Base-by-base conservation (phyloP, 768 basidiomycete species). In the Boletus pseudo-olivaceus region DNA sequence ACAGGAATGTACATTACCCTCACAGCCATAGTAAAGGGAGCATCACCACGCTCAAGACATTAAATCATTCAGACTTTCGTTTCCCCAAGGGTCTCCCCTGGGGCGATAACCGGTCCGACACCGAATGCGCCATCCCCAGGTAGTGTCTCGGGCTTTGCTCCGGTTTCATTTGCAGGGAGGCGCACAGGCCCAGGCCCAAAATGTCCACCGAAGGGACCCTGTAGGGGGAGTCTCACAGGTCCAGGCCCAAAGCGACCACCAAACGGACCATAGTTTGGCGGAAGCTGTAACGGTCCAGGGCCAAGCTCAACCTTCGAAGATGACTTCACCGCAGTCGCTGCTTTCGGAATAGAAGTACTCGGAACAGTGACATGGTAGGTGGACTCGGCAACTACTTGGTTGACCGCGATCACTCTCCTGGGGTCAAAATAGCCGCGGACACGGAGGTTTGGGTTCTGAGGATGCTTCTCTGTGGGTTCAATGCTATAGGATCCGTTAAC, bases 361-460 rank as follows among this genome's bases (percentile, higher is more conserved):
- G 69, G 68, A 29, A 72, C 60, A 0, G 47, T 62, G 45, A 58
- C 59, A 7, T 73, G 63, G 49, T 52, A 59, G 0, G 60, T 58
- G 27, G 48, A 34, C 35, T 73, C 69, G 34, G 73, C 48, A 20
- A 64, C 53, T 33, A 75, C 59, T 47, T 74, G 73, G 55, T 75
- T 73, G 47, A 74, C 64, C 9, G 42, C 40, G 0, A 55, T 49
- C 23, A 71, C 66, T 14, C 72, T 62, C 40, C 72, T 60, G 3
- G 72, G 73, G 40, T 73, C 72, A 47, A 74, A 74, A 15, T 65
- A 69, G 11, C 73, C 72, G 3, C 26, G 68, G 4, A 65, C 26
- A 11, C 26, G 65, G 5, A 51, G 38, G 1, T 58, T 59, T 0
- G 60, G 58, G 19, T 59, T 59, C 53, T 56, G 55, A 0, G 62